Conservation (phyloP, 1,284 basidiomycete species). For the Megacollybia platyphylla region DNA sequence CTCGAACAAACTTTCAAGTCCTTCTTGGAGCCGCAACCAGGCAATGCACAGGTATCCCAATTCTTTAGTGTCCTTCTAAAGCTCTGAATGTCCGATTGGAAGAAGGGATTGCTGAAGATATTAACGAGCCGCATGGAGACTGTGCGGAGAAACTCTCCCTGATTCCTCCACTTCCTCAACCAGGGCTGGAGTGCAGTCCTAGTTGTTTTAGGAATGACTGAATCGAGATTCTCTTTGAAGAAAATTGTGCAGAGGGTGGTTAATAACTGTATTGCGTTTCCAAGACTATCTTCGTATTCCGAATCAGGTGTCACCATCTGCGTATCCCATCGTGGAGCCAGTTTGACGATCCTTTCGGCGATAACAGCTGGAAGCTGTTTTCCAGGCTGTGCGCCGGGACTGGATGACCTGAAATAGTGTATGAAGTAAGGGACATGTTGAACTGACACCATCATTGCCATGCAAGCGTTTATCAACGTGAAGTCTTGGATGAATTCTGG, state of each 20-base stretch:
- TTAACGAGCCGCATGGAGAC: not conserved
- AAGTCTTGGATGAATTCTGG: not conserved
- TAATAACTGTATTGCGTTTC: not conserved
- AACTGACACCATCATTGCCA: not conserved
- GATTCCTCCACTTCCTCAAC: not conserved
- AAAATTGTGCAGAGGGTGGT: not conserved
- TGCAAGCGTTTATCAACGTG: not conserved
- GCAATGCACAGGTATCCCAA: not conserved
- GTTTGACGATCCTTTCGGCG: not conserved
- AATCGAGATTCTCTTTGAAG: not conserved
- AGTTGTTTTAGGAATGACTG: not conserved
- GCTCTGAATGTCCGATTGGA: not conserved
- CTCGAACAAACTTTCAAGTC: not conserved
- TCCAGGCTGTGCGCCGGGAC: not conserved
- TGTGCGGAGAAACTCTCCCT: conserved; percentile 3
- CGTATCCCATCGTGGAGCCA: not conserved
- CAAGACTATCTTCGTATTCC: not conserved
- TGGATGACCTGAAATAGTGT: not conserved
- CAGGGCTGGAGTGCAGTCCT: not conserved
- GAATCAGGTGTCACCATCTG: not conserved
- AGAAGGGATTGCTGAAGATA: not conserved
- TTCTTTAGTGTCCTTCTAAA: not conserved
- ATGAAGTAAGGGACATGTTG: not conserved
- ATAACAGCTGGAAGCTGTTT: not conserved
- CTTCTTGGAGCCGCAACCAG: not conserved